Evolutionary conservation across 1,284 basidiomycete genomes (phyloP).

Genomic region (Rhizopogon hawkerae): DNA sequence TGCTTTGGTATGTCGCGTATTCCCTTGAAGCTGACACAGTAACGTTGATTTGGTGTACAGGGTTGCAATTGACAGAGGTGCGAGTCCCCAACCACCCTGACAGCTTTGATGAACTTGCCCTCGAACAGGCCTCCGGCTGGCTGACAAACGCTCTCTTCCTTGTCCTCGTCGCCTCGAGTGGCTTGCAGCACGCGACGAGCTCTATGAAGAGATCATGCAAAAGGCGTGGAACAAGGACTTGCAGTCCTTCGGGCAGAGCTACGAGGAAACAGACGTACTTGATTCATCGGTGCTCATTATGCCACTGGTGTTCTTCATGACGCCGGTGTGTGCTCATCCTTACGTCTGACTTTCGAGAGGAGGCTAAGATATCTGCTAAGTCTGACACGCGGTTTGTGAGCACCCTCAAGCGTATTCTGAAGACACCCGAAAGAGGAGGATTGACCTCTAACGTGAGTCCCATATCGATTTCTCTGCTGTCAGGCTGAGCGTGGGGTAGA

Average conservation of each 20-base stretch:
- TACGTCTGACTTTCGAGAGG: constrained; percentile 3
- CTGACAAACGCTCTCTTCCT: constrained; percentile 80
- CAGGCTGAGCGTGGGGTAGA: constrained; percentile 10
- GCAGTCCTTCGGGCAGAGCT: constrained; percentile 69
- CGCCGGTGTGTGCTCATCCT: constrained; percentile 40
- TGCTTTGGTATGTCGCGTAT: constrained; percentile 63
- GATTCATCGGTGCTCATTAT: constrained; percentile 76
- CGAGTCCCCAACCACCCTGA: constrained; percentile 6
- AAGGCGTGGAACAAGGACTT: constrained; percentile 68
- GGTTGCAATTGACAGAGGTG: constrained; percentile 87
- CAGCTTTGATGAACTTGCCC: background rate
- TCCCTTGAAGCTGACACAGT: background rate
- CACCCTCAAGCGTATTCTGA: constrained; percentile 75
- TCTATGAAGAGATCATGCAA: constrained; percentile 82
- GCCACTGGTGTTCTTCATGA: constrained; percentile 83
- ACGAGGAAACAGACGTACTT: constrained; percentile 61
- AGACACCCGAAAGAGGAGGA: constrained; percentile 79
- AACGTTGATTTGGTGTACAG: constrained; percentile 28
- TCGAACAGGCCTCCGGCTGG: constrained; percentile 65
- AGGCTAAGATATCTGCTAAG: constrained; percentile 28
- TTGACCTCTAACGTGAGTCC: constrained; percentile 71
- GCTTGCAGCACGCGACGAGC: constrained; percentile 63
- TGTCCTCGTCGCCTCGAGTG: constrained; percentile 67
- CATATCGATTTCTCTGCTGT: background rate
- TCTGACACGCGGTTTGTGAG: constrained; percentile 81